Evolutionary conservation across 2,329 filamentous ascomycete genomes (phyloP).

Genomic region (Fusarium longipes): DNA sequence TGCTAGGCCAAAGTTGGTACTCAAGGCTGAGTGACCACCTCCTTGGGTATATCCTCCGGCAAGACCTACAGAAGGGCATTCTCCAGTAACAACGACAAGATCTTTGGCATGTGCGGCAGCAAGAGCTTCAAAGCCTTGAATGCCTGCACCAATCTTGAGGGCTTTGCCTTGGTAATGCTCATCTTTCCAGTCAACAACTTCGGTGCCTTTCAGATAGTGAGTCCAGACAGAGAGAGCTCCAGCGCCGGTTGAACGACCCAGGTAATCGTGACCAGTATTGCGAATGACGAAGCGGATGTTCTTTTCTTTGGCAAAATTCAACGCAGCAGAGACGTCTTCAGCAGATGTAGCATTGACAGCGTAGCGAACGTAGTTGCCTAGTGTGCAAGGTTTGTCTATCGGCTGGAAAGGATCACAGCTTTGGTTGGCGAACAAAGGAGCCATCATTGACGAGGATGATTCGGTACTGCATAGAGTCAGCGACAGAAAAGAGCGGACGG

Average conservation of each 20-base stretch:
- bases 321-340: slow-evolving; percentile 48
- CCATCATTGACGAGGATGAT: slow-evolving; percentile 48
- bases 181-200: slow-evolving; percentile 54
- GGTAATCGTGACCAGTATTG: slow-evolving; percentile 65
- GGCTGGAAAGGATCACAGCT: slow-evolving; percentile 54
- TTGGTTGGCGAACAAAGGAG: slow-evolving; percentile 53
- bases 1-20: slow-evolving; percentile 64
- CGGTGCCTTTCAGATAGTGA: slow-evolving; percentile 55
- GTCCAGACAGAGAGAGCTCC: slow-evolving; percentile 56
- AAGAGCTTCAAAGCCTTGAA: slow-evolving; percentile 61
- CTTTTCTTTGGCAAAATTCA: slow-evolving; percentile 45
- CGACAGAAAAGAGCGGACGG: fast-evolving
- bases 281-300: slow-evolving; percentile 63
- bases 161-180: slow-evolving; percentile 62
- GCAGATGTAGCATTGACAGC: slow-evolving; percentile 50
- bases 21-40: slow-evolving; percentile 65
- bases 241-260: slow-evolving; percentile 68
- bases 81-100: slow-evolving; percentile 64
- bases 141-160: slow-evolving; percentile 65
- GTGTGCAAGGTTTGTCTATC: slow-evolving; percentile 50
- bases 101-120: slow-evolving; percentile 58
- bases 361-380: slow-evolving; percentile 59
- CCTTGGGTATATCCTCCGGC: slow-evolving; percentile 71
- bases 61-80: slow-evolving; percentile 64
- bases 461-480: slow-evolving; percentile 15